Evolutionary conservation across 2,329 filamentous ascomycete species (phyloP), one percentile per base, ranked within the genome.

Genomic region (Pezicula radicicola): DNA sequence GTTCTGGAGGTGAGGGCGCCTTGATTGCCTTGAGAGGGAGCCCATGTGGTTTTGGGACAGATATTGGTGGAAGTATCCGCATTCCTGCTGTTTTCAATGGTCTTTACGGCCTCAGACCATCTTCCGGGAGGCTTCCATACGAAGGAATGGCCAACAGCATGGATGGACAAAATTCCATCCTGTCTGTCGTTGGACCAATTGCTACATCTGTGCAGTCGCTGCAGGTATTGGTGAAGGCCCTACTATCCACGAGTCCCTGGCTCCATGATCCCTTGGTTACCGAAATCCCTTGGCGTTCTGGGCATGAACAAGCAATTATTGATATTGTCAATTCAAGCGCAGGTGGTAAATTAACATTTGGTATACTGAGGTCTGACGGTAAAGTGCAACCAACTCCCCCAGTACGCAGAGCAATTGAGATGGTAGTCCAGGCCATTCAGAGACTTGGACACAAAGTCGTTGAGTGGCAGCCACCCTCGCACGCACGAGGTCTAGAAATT

Each of bases 231-330:
- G 73, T 83, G 2, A 76, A 81, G 59, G 70, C 77, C 0, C 63
- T 89, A 2, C 68, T 91, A 1, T 72, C 70, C 12, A 76, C 76
- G 30, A 60, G 81, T 49, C 87, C 87, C 0, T 90, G 87, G 87
- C 67, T 82, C 1, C 69, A 80, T 56, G 87, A 90, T 63, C 85
- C 87, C 0, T 69, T 84, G 0, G 83, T 85, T 0, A 68, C 83
- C 39, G 82, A 87, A 18, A 72, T 90, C 1, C 86, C 85, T 0
- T 90, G 85, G 79, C 76, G 84, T 2, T 67, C 76, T 21, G 72
- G 79, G 33, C 58, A 66, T 39, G 64, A 66, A 51, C 51, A 65
- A 30, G 58, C 56, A 0, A 57, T 75, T 3, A 49, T 67, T 2
- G 66, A 74, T 10, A 64, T 75, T 2, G 72, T 77, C 18, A 61